These are phyloP conservation scores for Gamsiella multidivaricata DNA, from an alignment of 192 early-diverging fungal genomes.

Conservation along the genomic window DNA sequence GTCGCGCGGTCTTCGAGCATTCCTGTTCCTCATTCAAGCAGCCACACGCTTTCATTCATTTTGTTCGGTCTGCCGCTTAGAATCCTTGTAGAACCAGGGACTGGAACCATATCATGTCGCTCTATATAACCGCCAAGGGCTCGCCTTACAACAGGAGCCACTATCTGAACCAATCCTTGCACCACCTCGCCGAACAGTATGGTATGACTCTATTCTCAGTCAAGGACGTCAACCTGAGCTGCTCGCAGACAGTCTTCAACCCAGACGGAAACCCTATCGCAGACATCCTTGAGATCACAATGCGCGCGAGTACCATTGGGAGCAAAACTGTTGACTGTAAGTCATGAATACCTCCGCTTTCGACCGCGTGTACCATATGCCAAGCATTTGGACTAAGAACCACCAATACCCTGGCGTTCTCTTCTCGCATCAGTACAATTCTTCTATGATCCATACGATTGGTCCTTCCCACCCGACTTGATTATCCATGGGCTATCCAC, in stretches of 20 bases:
- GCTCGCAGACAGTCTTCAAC: slow-evolving; percentile 43
- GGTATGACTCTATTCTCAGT: slow-evolving; percentile 44
- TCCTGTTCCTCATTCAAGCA: no score
- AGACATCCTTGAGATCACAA: slow-evolving; percentile 28
- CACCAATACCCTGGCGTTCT: not conserved
- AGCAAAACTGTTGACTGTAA: slow-evolving; percentile 36
- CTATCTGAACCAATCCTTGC: slow-evolving; percentile 22
- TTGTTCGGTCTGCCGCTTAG: no score
- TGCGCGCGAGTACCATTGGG: slow-evolving; percentile 39
- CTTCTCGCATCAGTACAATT: slow-evolving; percentile 25
- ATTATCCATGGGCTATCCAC: slow-evolving; percentile 22
- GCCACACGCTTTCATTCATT: not conserved
- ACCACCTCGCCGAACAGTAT: slow-evolving; percentile 24
- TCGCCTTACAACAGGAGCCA: slow-evolving; percentile 13
- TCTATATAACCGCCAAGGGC: slow-evolving; percentile 24
- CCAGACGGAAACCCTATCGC: slow-evolving; percentile 35
- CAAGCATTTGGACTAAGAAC: not conserved
- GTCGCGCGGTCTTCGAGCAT: no score
- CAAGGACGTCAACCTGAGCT: slow-evolving; percentile 37
- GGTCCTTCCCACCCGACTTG: slow-evolving; percentile 49
- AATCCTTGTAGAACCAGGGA: no score
- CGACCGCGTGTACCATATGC: not conserved
- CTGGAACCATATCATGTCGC: slow-evolving; percentile 5
- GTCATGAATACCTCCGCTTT: slow-evolving; percentile 2
- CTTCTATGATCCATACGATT: slow-evolving; percentile 45